phyloP scores from a whole-genome alignment of 2,329 filamentous ascomycete species.

The Aspergillus versicolor region DNA sequence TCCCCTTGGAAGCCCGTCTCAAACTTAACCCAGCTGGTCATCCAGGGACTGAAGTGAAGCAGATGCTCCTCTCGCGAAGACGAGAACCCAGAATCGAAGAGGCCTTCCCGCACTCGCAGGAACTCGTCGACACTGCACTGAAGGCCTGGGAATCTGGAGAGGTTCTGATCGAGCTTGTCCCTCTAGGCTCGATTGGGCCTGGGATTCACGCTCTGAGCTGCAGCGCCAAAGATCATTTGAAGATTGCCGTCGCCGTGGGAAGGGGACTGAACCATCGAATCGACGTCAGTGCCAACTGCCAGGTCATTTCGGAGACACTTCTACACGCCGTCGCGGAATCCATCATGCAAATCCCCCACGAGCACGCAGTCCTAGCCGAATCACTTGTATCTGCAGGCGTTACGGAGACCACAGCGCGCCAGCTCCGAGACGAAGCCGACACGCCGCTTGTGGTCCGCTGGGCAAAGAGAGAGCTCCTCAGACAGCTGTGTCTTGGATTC shows the following conservation, averaged over 20 bases:
- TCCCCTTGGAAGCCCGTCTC: conserved; percentile 45
- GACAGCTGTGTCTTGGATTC: conserved; percentile 50
- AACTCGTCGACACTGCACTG: conserved; percentile 35
- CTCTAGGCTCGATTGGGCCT: conserved; percentile 31
- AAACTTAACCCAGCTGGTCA: conserved; percentile 40
- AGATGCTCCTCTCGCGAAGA: conserved; percentile 40
- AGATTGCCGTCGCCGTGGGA: conserved; percentile 34
- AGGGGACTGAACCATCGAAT: conserved; percentile 30
- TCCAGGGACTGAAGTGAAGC: conserved; percentile 47
- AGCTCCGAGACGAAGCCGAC: conserved; percentile 37
- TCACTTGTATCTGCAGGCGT: conserved; percentile 34
- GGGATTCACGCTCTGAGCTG: conserved; percentile 38
- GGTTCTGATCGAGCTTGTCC: conserved; percentile 36
- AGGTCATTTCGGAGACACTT: conserved; percentile 39
- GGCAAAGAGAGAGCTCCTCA: conserved; percentile 48
- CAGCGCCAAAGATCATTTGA: conserved; percentile 25
- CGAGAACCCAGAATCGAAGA: conserved; percentile 34
- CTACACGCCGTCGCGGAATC: conserved; percentile 39
- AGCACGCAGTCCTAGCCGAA: conserved; percentile 36
- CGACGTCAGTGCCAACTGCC: conserved; percentile 36
- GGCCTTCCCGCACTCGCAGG: conserved; percentile 46
- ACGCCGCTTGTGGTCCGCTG: conserved; percentile 39
- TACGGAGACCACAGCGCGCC: conserved; percentile 33
- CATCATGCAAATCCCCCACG: conserved; percentile 35
- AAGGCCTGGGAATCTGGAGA: conserved; percentile 33